These are phyloP conservation scores for Fusarium sp. DNA, from an alignment of 2,329 filamentous ascomycete species.

Conservation along the genomic window DNA sequence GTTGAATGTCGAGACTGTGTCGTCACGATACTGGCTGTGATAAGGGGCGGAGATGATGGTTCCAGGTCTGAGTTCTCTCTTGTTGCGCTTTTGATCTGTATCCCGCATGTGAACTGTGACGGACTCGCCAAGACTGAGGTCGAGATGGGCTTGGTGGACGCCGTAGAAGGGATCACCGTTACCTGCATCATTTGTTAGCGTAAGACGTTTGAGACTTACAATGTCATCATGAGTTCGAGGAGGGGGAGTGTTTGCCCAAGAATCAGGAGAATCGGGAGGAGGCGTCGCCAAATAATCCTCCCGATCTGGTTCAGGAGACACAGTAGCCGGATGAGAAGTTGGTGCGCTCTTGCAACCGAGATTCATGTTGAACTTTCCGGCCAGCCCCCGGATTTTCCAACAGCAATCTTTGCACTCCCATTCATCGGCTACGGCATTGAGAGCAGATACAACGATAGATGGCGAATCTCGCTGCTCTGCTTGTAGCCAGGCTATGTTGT, in stretches of 20 bases:
- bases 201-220: not conserved
- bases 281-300: not conserved
- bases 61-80: slow-evolving; percentile 17
- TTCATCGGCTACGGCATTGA: slow-evolving; percentile 12
- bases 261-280: not conserved
- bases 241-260: not conserved
- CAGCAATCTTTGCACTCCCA: slow-evolving; percentile 26
- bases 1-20: slow-evolving; percentile 11
- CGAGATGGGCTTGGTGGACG: slow-evolving; percentile 18
- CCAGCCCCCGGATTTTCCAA: slow-evolving; percentile 15
- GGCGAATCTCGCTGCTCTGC: slow-evolving; percentile 11
- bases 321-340: not conserved
- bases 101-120: slow-evolving; percentile 24
- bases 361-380: not conserved
- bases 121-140: slow-evolving; percentile 17
- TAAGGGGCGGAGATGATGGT: slow-evolving; percentile 41
- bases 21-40: slow-evolving; percentile 26
- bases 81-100: slow-evolving; percentile 4
- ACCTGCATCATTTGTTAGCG: slow-evolving; percentile 11
- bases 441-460: slow-evolving; percentile 1
- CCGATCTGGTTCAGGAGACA: not conserved
- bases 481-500: not conserved
- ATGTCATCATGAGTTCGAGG: not conserved
- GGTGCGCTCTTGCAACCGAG: not conserved
- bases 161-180: slow-evolving; percentile 15